Conservation (phyloP, 805 yeast genomes). For the Kodamaea neixiangensis region DNA sequence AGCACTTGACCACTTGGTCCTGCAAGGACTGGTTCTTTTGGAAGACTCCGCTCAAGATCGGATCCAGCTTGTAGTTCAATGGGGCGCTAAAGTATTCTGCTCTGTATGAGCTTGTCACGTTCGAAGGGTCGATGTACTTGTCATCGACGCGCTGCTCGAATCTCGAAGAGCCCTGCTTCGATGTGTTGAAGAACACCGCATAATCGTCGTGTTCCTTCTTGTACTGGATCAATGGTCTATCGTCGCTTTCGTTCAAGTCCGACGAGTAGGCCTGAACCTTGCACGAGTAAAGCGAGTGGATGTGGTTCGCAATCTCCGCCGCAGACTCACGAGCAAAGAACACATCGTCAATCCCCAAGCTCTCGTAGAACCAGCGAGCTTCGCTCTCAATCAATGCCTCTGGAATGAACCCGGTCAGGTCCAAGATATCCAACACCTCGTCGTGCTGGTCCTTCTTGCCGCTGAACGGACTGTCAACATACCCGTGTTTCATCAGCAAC, state of each 20-base stretch:
- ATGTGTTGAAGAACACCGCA: slow-evolving; percentile 87
- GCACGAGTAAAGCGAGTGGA: slow-evolving; percentile 87
- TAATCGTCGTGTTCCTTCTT: slow-evolving; percentile 80
- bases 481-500: slow-evolving; percentile 52
- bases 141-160: slow-evolving; percentile 83
- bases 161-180: slow-evolving; percentile 48
- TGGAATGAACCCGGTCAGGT: slow-evolving; percentile 86
- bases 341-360: slow-evolving; percentile 87
- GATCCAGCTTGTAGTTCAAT: slow-evolving; percentile 47
- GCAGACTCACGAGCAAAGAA: slow-evolving; percentile 87
- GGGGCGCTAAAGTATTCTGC: slow-evolving; percentile 79
- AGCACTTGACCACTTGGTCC: slow-evolving; percentile 61
- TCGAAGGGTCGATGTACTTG: slow-evolving; percentile 64
- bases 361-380: slow-evolving; percentile 84
- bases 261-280: slow-evolving; percentile 86
- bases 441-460: slow-evolving; percentile 83
- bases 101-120: slow-evolving; percentile 51
- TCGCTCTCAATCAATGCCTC: slow-evolving; percentile 82
- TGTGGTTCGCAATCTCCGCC: slow-evolving; percentile 76
- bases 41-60: slow-evolving; percentile 42
- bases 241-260: slow-evolving; percentile 35
- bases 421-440: slow-evolving; percentile 77
- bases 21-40: slow-evolving; percentile 37
- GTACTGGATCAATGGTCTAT: slow-evolving; percentile 65
- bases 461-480: slow-evolving; percentile 71